These are phyloP conservation scores for Capsella bursapastoris DNA, from an alignment of 345 rosid species.

Conservation along the genomic window DNA sequence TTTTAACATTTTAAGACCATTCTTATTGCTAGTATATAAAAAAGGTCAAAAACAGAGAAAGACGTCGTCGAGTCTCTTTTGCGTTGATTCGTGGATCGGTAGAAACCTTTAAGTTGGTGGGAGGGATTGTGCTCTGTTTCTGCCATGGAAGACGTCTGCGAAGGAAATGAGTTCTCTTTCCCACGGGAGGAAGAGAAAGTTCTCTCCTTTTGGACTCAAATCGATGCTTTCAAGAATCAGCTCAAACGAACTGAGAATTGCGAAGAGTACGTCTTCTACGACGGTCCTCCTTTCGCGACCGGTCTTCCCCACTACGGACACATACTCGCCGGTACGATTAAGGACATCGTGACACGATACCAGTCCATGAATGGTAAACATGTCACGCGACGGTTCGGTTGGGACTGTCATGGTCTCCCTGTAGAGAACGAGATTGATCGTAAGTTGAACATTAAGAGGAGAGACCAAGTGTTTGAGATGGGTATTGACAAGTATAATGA, in stretches of 20 bases:
- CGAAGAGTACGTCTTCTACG: constrained; percentile 76
- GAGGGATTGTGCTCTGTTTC: neutral
- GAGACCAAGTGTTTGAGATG: constrained; percentile 68
- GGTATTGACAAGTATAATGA: constrained; percentile 93
- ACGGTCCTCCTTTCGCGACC: constrained; percentile 98
- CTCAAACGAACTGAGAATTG: constrained; percentile 59
- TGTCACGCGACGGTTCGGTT: constrained; percentile 93
- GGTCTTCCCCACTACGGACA: constrained; percentile 98
- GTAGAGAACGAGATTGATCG: constrained; percentile 91
- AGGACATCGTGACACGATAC: constrained; percentile 89
- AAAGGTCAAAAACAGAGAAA: no score
- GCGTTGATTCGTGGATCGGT: no score
- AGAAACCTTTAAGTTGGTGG: constrained; percentile 26
- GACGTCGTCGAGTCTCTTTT: no score
- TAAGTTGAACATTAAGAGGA: constrained; percentile 63
- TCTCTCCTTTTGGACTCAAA: constrained; percentile 65
- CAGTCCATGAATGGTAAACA: constrained; percentile 91
- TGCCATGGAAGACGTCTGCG: constrained; percentile 89
- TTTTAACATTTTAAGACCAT: no score
- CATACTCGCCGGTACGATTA: constrained; percentile 95
- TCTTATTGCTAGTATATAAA: no score
- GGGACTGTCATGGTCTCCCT: constrained; percentile 99
- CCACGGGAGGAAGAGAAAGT: constrained; percentile 74
- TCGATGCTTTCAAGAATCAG: constrained; percentile 86
- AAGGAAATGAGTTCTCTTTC: constrained; percentile 88